Percentiles rank a stretch among this genome's conserved stretches.
phyloP scores from a whole-genome alignment of 1,284 basidiomycete genomes.

The Ustilago trichophora region DNA sequence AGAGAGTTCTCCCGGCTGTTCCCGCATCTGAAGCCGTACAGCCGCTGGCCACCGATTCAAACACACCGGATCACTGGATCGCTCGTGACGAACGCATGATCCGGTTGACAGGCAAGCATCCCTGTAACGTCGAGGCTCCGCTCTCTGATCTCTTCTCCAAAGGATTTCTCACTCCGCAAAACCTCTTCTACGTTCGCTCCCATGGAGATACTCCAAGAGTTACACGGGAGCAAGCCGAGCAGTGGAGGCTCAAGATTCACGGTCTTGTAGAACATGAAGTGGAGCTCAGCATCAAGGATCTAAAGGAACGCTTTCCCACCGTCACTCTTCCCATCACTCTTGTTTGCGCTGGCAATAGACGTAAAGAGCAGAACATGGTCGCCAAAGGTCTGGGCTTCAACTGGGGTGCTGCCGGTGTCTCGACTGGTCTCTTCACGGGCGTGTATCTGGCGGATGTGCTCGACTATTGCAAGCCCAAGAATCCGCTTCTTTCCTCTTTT shows the following conservation, averaged over 20 bases:
- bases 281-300: constrained; percentile 59
- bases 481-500: constrained; percentile 51
- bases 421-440: constrained; percentile 76
- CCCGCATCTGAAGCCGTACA: constrained; percentile 36
- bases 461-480: constrained; percentile 70
- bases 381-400: constrained; percentile 71
- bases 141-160: constrained; percentile 71
- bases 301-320: constrained; percentile 70
- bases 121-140: constrained; percentile 73
- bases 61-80: constrained; percentile 60
- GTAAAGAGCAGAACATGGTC: constrained; percentile 78
- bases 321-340: constrained; percentile 76
- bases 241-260: constrained; percentile 72
- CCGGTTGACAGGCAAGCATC: constrained; percentile 68
- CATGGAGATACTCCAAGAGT: constrained; percentile 75
- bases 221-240: constrained; percentile 66
- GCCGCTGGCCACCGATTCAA: constrained; percentile 47
- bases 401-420: constrained; percentile 71
- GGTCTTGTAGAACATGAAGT: constrained; percentile 65
- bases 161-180: constrained; percentile 74
- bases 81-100: constrained; percentile 56
- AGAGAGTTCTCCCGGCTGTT: constrained; percentile 34
- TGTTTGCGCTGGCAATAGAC: constrained; percentile 76
- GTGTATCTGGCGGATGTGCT: constrained; percentile 74
- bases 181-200: constrained; percentile 76